Conservation (phyloP, 805 yeast species). For the Pichia californica region DNA sequence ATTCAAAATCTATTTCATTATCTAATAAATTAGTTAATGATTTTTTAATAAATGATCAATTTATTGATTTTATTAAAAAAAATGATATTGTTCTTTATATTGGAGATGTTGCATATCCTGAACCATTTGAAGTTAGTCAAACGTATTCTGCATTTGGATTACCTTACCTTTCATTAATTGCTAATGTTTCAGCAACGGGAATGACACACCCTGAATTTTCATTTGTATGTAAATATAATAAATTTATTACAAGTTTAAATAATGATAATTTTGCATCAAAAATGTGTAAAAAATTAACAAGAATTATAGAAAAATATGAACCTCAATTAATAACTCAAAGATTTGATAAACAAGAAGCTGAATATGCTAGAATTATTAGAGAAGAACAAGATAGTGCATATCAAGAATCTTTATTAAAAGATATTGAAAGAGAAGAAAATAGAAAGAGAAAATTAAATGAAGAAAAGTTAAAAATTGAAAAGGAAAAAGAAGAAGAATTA, state of each 20-base stretch:
- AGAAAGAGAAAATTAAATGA: constrained; percentile 26
- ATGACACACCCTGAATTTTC: constrained; percentile 45
- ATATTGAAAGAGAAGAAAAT: constrained; percentile 45
- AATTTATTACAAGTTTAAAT: constrained; percentile 15
- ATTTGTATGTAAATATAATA: constrained; percentile 36
- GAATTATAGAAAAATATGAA: constrained; percentile 46
- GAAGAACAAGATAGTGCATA: constrained; percentile 65
- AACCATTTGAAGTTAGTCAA: constrained; percentile 60
- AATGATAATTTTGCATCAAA: constrained; percentile 16
- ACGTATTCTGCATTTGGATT: constrained; percentile 44
- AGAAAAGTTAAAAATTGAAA: constrained; percentile 14
- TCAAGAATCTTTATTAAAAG: constrained; percentile 51
- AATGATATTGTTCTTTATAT: constrained; percentile 53
- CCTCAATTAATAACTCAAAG: constrained; percentile 57
- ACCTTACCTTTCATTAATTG: constrained; percentile 50
- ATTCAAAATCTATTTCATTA: constrained; percentile 38
- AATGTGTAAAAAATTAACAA: constrained; percentile 31
- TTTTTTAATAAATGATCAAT: constrained; percentile 35
- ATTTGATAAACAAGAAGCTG: constrained; percentile 53
- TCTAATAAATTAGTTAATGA: constrained; percentile 13
- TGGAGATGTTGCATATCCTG: constrained; percentile 57
- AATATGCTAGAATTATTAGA: constrained; percentile 49
- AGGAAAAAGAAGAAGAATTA: constrained; percentile 19
- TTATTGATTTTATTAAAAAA: constrained; percentile 32
- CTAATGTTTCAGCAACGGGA: constrained; percentile 48